Conservation (phyloP, 495 filamentous ascomycete species). For the Aspergillus nidulans region DNA sequence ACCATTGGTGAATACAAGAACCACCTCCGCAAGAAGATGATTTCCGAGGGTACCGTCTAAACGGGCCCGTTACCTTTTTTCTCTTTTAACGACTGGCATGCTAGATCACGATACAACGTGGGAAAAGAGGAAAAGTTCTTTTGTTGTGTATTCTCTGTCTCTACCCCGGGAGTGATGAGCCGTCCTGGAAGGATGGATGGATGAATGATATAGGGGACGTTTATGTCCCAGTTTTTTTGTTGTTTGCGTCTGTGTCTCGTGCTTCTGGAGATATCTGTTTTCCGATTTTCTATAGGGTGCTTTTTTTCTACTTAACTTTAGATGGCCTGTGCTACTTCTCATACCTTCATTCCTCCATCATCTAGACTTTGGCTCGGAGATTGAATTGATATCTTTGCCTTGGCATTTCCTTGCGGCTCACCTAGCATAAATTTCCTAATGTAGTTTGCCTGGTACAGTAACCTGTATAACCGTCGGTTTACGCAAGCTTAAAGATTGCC, state of each 20-base stretch:
- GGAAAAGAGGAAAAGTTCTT: slow-evolving; percentile 18
- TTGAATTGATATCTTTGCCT: slow-evolving; percentile 16
- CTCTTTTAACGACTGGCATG: slow-evolving; percentile 37
- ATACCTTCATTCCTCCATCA: slow-evolving; percentile 18
- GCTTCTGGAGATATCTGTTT: slow-evolving; percentile 19
- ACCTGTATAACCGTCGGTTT: too few species aligned
- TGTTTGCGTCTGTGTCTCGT: slow-evolving; percentile 6
- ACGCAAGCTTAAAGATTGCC: neutral
- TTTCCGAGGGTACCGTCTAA: slow-evolving; percentile 47
- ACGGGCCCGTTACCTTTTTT: neutral
- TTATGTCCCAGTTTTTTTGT: slow-evolving; percentile 11
- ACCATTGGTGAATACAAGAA: slow-evolving; percentile 95
- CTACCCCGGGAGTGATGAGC: slow-evolving; percentile 17
- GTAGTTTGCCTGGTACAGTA: neutral
- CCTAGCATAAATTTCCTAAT: neutral
- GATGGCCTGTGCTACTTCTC: slow-evolving; percentile 20
- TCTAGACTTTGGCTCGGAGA: slow-evolving; percentile 23
- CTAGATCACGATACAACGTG: slow-evolving; percentile 24
- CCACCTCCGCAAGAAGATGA: slow-evolving; percentile 97
- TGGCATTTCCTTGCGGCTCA: too few species aligned
- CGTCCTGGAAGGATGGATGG: slow-evolving; percentile 8
- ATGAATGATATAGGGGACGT: slow-evolving; percentile 5
- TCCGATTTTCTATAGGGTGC: slow-evolving; percentile 11
- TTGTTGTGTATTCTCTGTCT: neutral
- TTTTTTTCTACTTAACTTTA: slow-evolving; percentile 12